Evolutionary conservation across 108 stramenopile genomes (phyloP), one percentile per base, ranked within the genome.

Genomic region (Fragilaria crotonensis): DNA sequence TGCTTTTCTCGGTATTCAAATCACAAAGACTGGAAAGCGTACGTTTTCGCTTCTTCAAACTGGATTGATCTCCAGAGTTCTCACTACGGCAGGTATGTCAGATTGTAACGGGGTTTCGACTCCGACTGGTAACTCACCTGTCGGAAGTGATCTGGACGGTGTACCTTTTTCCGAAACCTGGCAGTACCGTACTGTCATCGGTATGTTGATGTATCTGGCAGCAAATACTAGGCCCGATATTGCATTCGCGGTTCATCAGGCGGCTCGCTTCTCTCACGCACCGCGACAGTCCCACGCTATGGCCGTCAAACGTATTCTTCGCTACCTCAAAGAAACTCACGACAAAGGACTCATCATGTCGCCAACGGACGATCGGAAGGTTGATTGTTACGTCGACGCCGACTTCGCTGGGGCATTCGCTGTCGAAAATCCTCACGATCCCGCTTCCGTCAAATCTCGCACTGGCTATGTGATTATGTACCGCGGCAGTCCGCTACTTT

Each of bases 131-230:
- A n/a, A n/a, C n/a, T n/a, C n/a, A n/a, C 25, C 67, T 22, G 52
- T 74, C 17, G 63, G 65, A 45, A 54, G 4, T n/a, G 73, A 74
- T 55, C 52, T 57, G 3, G 67, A 69, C 45, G 72, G 72, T 27
- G 59, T 54, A 21, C 61, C 48, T 9, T 41, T 63, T 31, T 18
- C 45, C 30, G 71, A 58, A 49, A 5, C 20, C 20, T 74, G 64
- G 63, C 52, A 45, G 23, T 68, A 75, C 48, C 33, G 49, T 1
- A 64, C 66, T 23, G 52, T 73, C 44, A 57, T 80, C 27, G 79
- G 79, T 51, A 70, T 73, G 72, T 36, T 81, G 50, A 29, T 76
- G 49, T 81, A 81, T 36, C 59, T 81, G 17, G 21, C 66, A 19
- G 59, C 36, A 0, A 66, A 79, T 30, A 57, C 73, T 32, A 21